A percentile compares a stretch with the other conserved stretches of the same genome.
These are phyloP conservation scores for Berkeleyomyces basicola DNA, from an alignment of 2,329 filamentous ascomycete genomes.

Conservation along the genomic window DNA sequence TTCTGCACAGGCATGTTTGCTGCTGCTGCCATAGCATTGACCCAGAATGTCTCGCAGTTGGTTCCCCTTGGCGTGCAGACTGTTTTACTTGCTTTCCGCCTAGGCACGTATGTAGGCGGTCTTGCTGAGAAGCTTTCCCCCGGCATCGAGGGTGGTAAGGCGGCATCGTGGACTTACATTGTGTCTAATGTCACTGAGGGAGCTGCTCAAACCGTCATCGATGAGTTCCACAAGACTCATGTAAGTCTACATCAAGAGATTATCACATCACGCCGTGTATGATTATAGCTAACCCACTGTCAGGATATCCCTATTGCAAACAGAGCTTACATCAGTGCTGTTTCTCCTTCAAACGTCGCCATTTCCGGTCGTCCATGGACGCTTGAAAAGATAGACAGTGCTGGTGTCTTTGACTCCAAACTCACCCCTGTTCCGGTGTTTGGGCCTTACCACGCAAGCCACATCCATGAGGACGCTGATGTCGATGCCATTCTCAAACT, in stretches of 20 bases:
- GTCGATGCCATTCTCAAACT: slow-evolving; percentile 30
- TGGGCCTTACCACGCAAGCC: slow-evolving; percentile 39
- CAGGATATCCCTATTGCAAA: slow-evolving; percentile 25
- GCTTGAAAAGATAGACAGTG: slow-evolving; percentile 27
- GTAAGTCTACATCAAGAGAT: slow-evolving; percentile 21
- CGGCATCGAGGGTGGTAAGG: slow-evolving; percentile 21
- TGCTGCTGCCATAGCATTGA: slow-evolving; percentile 48
- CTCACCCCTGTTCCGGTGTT: slow-evolving; percentile 35
- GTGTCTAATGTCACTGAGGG: slow-evolving; percentile 38
- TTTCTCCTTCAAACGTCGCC: slow-evolving; percentile 31
- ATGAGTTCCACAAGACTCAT: slow-evolving; percentile 40
- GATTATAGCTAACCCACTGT: background rate
- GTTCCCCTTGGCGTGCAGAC: slow-evolving; percentile 46
- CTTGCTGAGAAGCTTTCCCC: slow-evolving; percentile 31
- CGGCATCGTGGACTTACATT: slow-evolving; percentile 51
- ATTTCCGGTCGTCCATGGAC: slow-evolving; percentile 38
- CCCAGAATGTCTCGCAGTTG: slow-evolving; percentile 43
- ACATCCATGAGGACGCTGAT: slow-evolving; percentile 31
- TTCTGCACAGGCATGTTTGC: slow-evolving; percentile 55
- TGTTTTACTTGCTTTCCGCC: slow-evolving; percentile 49
- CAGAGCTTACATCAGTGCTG: slow-evolving; percentile 37
- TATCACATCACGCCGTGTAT: background rate
- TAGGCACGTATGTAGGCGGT: slow-evolving; percentile 38
- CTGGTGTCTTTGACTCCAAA: slow-evolving; percentile 25
- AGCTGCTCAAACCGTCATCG: slow-evolving; percentile 33